phyloP scores from a whole-genome alignment of 371 early-diverging fungal species.

The Circinella umbellata region DNA sequence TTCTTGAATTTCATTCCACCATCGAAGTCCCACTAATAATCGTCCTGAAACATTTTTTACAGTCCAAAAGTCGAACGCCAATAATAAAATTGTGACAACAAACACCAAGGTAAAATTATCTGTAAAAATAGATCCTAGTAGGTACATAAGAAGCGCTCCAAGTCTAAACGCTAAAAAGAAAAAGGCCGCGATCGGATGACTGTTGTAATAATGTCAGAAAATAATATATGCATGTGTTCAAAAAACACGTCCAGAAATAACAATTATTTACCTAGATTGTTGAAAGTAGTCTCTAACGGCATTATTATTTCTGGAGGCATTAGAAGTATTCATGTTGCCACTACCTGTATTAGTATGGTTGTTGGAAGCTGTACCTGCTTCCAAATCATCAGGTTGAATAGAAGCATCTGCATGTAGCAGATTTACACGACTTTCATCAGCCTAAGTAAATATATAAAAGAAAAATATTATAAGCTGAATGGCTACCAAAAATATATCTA shows the following conservation, averaged over 20 bases:
- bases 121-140: constrained; percentile 80
- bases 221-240: too few species aligned
- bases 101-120: constrained; percentile 89
- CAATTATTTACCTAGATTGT: constrained; percentile 40
- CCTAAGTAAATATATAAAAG: constrained; percentile 8
- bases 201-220: constrained; percentile 24
- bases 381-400: constrained; percentile 31
- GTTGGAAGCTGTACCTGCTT: constrained; percentile 15
- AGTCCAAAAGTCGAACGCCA: constrained; percentile 98
- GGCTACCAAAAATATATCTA: too few species aligned
- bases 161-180: constrained; percentile 90
- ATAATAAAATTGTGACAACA: constrained; percentile 86
- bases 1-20: constrained; percentile 97
- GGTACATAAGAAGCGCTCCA: constrained; percentile 80
- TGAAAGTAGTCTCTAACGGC: constrained; percentile 48
- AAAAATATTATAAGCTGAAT: not conserved
- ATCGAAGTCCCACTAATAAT: constrained; percentile 92
- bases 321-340: constrained; percentile 3
- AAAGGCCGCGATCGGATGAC: constrained; percentile 91
- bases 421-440: constrained; percentile 30
- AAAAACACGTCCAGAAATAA: too few species aligned
- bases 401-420: constrained; percentile 24
- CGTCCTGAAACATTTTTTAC: constrained; percentile 98
- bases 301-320: constrained; percentile 13
- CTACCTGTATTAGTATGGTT: not conserved